phyloP scores from a whole-genome alignment of 352 stramenopile genomes.

The Phytophthora rubi region DNA sequence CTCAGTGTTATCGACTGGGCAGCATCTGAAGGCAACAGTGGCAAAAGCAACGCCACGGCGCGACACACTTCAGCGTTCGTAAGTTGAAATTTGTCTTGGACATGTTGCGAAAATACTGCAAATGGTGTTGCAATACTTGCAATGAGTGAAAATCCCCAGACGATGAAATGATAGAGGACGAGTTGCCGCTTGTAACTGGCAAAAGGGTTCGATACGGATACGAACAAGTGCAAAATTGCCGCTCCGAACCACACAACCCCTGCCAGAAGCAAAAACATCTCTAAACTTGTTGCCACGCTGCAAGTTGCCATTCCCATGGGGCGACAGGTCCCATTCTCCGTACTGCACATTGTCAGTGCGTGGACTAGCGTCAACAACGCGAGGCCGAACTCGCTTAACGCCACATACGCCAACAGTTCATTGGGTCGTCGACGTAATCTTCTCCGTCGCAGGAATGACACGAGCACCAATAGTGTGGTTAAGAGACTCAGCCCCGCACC shows the following conservation, averaged over 20 bases:
- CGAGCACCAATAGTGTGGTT: slow-evolving; percentile 54
- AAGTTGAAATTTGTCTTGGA: slow-evolving; percentile 51
- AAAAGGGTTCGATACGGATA: slow-evolving; percentile 80
- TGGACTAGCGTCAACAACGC: slow-evolving; percentile 53
- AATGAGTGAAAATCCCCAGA: slow-evolving; percentile 59
- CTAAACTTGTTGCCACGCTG: slow-evolving; percentile 42
- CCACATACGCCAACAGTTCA: slow-evolving; percentile 71
- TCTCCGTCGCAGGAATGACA: slow-evolving; percentile 55
- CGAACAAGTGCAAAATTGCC: slow-evolving; percentile 75
- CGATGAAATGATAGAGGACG: slow-evolving; percentile 56
- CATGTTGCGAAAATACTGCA: slow-evolving; percentile 45
- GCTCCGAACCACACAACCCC: slow-evolving; percentile 75
- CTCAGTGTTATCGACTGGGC: slow-evolving; percentile 4
- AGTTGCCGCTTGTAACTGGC: slow-evolving; percentile 73
- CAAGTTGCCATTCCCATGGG: slow-evolving; percentile 49
- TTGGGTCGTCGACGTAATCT: slow-evolving; percentile 57
- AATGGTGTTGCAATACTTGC: slow-evolving; percentile 49
- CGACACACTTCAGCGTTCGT: slow-evolving; percentile 58
- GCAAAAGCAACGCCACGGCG: slow-evolving; percentile 50
- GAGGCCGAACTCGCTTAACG: slow-evolving; percentile 63
- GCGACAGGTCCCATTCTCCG: slow-evolving; percentile 37
- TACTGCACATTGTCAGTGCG: slow-evolving; percentile 52
- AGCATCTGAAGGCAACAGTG: slow-evolving; percentile 51
- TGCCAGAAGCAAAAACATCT: slow-evolving; percentile 68
- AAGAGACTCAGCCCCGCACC: slow-evolving; percentile 60